phyloP scores from a whole-genome alignment of 2,329 filamentous ascomycete species.

The Scolecobasidium constrictum region DNA sequence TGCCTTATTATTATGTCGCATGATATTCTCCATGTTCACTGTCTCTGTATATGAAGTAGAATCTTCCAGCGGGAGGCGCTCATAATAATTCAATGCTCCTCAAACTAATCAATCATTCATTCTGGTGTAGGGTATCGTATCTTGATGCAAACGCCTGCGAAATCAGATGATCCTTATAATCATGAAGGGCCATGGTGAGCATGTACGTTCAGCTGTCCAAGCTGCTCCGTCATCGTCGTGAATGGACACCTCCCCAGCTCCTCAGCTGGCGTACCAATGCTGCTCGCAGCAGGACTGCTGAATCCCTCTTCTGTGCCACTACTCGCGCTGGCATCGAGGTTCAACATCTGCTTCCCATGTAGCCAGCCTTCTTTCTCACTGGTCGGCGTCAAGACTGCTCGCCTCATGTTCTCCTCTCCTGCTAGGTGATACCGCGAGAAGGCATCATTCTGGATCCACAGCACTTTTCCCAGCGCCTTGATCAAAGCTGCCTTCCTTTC shows the following conservation, averaged over 20 bases:
- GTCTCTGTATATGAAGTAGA: too few relatives aligned
- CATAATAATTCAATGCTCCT: too few relatives aligned
- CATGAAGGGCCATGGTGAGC: too few relatives aligned
- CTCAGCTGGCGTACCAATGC: not conserved
- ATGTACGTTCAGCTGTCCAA: too few relatives aligned
- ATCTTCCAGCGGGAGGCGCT: too few relatives aligned
- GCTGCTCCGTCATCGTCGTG: too few relatives aligned
- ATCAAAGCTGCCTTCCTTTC: conserved; percentile 61
- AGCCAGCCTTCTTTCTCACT: conserved; percentile 25
- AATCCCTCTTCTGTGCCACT: conserved; percentile 2
- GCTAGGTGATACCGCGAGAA: conserved; percentile 74
- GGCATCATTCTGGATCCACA: conserved; percentile 82
- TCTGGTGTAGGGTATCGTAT: too few relatives aligned
- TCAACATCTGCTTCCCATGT: conserved; percentile 22
- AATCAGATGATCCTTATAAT: too few relatives aligned
- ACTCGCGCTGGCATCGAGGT: not conserved
- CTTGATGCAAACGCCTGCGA: too few relatives aligned
- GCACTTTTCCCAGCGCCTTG: conserved; percentile 67
- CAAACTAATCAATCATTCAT: too few relatives aligned
- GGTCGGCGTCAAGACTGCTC: conserved; percentile 27
- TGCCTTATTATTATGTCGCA: too few relatives aligned
- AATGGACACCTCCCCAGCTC: conserved; percentile 3
- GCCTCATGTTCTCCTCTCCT: conserved; percentile 49
- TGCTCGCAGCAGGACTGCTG: conserved; percentile 1
- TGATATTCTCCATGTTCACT: too few relatives aligned